Conservation (phyloP, 495 filamentous ascomycete genomes). For the Pyrenopolyporus hunteri region DNA sequence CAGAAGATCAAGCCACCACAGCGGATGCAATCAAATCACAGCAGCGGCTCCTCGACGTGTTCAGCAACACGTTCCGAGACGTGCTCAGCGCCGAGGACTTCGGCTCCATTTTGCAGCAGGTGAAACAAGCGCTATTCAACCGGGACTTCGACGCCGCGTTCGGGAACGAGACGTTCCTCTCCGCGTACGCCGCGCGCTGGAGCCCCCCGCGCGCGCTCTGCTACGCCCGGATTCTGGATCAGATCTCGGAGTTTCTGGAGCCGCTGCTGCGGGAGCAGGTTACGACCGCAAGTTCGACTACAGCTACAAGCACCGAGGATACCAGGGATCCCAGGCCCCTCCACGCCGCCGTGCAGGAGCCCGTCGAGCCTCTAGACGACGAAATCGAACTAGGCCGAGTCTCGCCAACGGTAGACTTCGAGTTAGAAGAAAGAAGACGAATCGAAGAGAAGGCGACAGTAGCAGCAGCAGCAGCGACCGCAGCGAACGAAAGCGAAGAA, state of each 20-base stretch:
- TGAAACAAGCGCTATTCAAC: conserved; percentile 84
- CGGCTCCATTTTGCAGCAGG: conserved; percentile 66
- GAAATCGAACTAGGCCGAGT: conserved; percentile 21
- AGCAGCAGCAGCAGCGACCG: too few species aligned
- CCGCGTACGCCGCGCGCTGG: conserved; percentile 87
- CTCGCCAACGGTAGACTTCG: conserved; percentile 18
- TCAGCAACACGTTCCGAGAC: conserved; percentile 64
- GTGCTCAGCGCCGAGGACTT: conserved; percentile 48
- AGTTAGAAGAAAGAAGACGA: neutral
- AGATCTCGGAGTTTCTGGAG: conserved; percentile 50
- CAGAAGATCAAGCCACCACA: neutral
- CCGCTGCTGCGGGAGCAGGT: conserved; percentile 22
- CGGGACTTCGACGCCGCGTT: conserved; percentile 85
- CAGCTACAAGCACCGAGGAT: neutral
- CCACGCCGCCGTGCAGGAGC: neutral
- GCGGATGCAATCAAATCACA: conserved; percentile 59
- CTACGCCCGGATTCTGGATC: conserved; percentile 71
- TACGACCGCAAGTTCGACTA: neutral
- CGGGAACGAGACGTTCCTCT: conserved; percentile 65
- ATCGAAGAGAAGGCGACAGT: too few species aligned
- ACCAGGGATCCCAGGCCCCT: neutral
- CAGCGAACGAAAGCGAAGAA: too few species aligned
- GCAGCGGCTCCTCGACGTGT: conserved; percentile 79
- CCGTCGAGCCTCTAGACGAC: neutral
- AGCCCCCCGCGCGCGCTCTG: conserved; percentile 81